Base-by-base conservation (phyloP, 148 eudicot genomes). In the Arctostaphylos glauca region DNA sequence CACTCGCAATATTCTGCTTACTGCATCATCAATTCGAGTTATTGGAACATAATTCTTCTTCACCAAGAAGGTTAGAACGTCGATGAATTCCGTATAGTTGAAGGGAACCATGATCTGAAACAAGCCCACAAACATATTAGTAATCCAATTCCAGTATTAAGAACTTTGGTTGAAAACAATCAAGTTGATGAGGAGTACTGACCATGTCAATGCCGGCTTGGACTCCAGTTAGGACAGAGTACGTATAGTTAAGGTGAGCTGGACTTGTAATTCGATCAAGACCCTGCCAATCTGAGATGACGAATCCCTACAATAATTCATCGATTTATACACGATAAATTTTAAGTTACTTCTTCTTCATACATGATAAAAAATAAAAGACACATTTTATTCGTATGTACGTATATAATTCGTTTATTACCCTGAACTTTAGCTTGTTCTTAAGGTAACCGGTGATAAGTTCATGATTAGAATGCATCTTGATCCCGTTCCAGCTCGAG, bases 401-500 rank as follows among this genome's bases (percentile, higher is more conserved):
- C 16, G 6, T 64, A 1, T 0, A 31, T 66, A 66, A 66, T 31
- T 10, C 18, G 13, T 66, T 4, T 25, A 66, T 25, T 85, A 85
- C 87, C 78, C 81, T 81, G 81, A 85, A 85, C 18, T 71, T 77
- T 1, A 85, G 79, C n/a, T 46, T 70, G 81, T 81, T 14, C 78
- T 85, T 85, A 23, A 85, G 87, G 73, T 53, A 81, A 8, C 83
- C 83, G 6, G 84, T 85, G 54, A 85, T 41, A n/a, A 85, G 81
- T 25, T 85, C 81, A 44, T 54, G 76, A 43, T 84, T 84, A n/a
- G 86, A 74, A 8, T 84, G 86, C 86, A 84, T 84, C 52, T 84
- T 84, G 2, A 70, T 0, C 38, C 74, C 74, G 10, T 70, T 70
- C 74, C 74, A 70, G 86, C 94, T 91, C 23, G 94, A 88, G 83